Evolutionary conservation across 2,329 filamentous ascomycete species (phyloP), one percentile per base, ranked within the genome.

Genomic region (Xylariomycetidae sp.): DNA sequence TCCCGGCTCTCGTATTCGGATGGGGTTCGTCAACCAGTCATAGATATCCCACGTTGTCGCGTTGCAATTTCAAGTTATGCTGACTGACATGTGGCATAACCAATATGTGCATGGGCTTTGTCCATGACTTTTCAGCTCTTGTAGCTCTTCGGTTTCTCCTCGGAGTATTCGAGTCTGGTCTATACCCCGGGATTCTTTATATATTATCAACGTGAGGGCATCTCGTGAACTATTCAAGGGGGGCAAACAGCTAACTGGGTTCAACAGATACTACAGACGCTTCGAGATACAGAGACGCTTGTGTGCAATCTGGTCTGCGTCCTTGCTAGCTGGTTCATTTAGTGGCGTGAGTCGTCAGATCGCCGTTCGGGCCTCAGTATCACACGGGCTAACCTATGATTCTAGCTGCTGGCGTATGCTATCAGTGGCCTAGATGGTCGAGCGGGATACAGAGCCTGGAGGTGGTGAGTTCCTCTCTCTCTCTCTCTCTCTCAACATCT

Each of bases 241-340:
- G n/a, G n/a, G n/a, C n/a, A n/a, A n/a, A n/a, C n/a, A n/a, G n/a
- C n/a, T 69, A 69, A 45, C 49, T 70, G 16, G 65, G 64, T 1
- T 66, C 64, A n/a, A n/a, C 14, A 65, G 64, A 50, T 73, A 68
- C 49, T 73, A 74, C 50, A 64, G 62, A 35, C 57, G 66, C 16
- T 60, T 67, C 41, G 68, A 73, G 46, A 62, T 68, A 22, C 67
- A 72, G 46, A 60, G 59, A 46, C 65, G 69, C 34, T 58, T 67
- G 41, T 63, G 57, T 33, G 50, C 63, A 30, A 62, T 67, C 45
- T 67, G 67, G 49, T 58, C 57, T 43, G 62, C 61, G 15, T 62
- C 62, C 2, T 51, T 62, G 3, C 44, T 67, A 10, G 63, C 54
- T 13, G 62, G 66, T 14, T 66, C 62, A 5, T 64, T 69, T 37